Conservation (phyloP, 768 basidiomycete species). For the Filobasidium floriforme region DNA sequence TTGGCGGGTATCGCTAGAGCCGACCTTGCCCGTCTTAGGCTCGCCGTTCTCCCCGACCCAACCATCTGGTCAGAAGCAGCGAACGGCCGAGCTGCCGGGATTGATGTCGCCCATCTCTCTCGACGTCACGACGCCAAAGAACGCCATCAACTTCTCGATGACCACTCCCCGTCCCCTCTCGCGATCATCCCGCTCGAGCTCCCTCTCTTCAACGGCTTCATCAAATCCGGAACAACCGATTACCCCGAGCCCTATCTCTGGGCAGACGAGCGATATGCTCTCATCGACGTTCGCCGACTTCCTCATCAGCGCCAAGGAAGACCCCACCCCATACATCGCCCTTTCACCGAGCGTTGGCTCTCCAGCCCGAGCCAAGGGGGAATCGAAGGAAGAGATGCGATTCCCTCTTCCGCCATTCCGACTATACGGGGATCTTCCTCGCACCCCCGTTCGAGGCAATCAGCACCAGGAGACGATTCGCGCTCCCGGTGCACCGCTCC, state of each 20-base stretch:
- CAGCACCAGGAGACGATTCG: not conserved
- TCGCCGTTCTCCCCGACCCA: slow-evolving; percentile 1
- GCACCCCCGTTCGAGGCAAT: not conserved
- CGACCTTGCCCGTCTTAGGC: not conserved
- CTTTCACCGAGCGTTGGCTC: not conserved
- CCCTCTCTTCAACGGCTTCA: not conserved
- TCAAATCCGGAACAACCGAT: not conserved
- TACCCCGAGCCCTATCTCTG: not conserved
- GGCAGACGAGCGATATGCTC: not conserved
- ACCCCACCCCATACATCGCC: not conserved
- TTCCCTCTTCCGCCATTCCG: slow-evolving; percentile 5
- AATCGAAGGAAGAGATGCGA: not conserved
- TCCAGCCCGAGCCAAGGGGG: not conserved
- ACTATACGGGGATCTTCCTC: not conserved
- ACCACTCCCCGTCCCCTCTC: not conserved
- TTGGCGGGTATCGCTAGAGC: not conserved
- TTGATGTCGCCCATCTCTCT: not conserved
- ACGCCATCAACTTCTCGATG: not conserved
- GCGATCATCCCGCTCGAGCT: slow-evolving; percentile 1
- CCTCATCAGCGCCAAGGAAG: slow-evolving; percentile 7
- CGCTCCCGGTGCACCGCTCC: not conserved
- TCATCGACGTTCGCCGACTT: slow-evolving; percentile 2
- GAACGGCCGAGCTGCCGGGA: not conserved
- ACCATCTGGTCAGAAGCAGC: not conserved
- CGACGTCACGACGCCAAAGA: not conserved